Conservation (phyloP, 805 yeast species). For the Pichia kluyveri region DNA sequence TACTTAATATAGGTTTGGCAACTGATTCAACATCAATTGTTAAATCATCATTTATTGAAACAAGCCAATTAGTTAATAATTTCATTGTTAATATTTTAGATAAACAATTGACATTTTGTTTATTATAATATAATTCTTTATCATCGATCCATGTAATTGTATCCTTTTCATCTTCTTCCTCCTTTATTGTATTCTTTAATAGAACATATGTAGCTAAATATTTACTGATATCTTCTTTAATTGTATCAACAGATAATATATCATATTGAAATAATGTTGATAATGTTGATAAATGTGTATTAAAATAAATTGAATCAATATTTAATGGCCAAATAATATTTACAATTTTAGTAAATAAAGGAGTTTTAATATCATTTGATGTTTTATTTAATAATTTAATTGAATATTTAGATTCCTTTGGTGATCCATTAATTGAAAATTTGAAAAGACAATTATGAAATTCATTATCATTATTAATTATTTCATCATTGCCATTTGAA, state of each 20-base stretch:
- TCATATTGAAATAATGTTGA: conserved; percentile 47
- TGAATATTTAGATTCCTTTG: conserved; percentile 57
- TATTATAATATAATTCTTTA: conserved; percentile 12
- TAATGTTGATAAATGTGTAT: conserved; percentile 50
- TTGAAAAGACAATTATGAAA: conserved; percentile 33
- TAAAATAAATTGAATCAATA: conserved; percentile 28
- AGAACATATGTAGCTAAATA: conserved; percentile 54
- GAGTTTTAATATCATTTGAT: conserved; percentile 28
- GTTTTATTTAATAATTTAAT: conserved; percentile 47
- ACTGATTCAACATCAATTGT: conserved; percentile 33
- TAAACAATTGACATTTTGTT: conserved; percentile 11
- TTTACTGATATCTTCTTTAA: conserved; percentile 50
- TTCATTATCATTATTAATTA: conserved; percentile 28
- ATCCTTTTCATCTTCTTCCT: conserved; percentile 18
- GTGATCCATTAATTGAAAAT: conserved; percentile 43
- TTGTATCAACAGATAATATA: conserved; percentile 37
- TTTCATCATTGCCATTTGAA: conserved; percentile 17
- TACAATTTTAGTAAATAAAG: conserved; percentile 31
- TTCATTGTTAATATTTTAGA: conserved; percentile 35
- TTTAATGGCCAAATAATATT: conserved; percentile 43
- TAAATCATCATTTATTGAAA: conserved; percentile 25
- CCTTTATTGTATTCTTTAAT: conserved; percentile 35
- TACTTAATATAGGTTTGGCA: conserved; percentile 57
- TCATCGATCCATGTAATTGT: conserved; percentile 20
- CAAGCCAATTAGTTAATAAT: conserved; percentile 50